Base-by-base conservation (phyloP, 495 filamentous ascomycete genomes). In the Aspergillus carlsbadensis region DNA sequence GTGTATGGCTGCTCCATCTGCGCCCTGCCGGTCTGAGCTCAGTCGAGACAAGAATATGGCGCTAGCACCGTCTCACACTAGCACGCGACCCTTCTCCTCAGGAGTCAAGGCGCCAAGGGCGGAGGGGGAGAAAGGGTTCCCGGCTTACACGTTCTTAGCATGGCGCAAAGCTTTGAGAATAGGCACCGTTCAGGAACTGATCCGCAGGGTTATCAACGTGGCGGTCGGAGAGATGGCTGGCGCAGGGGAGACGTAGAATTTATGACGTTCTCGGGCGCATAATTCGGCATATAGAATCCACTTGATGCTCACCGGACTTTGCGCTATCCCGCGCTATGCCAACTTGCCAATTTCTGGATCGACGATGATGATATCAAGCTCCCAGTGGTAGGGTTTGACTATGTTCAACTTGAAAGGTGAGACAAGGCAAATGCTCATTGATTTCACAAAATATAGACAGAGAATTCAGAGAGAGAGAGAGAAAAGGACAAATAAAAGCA, bases 21-120 rank as follows among this genome's bases (percentile, higher is more conserved):
- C 35, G 17, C 18, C 22, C 21, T 36, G 33, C 39, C 15, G 47
- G 20, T 11, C 46, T 53, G 54, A 58, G 39, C 42, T 35, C 35
- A 34, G 56, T 59, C 51, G 29, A 43, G 51, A 56, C 51, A 49
- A 35, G 46, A 65, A 56, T 41, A 26, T 35, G 24, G 47, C 55
- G n/a, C 49, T 15, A 52, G 22, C 41, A 44, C 14, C 3, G 37
- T 41, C 37, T 41, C 35, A 36, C 13, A 20, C 45, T 22, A 43
- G 17, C 45, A 35, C 29, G 31, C 5, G 21, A 22, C 26, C 18
- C 21, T 43, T 17, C 5, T 20, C 26, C n/a, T n/a, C n/a, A n/a
- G n/a, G 4, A n/a, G 24, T 49, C 14, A 36, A 36, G 31, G 31
- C 45, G 45, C 45, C 45, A 49, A 49, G 45, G 31, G 31, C 45